Conservation (phyloP, 805 yeast genomes). For the Wickerhamiella bombiphila region DNA sequence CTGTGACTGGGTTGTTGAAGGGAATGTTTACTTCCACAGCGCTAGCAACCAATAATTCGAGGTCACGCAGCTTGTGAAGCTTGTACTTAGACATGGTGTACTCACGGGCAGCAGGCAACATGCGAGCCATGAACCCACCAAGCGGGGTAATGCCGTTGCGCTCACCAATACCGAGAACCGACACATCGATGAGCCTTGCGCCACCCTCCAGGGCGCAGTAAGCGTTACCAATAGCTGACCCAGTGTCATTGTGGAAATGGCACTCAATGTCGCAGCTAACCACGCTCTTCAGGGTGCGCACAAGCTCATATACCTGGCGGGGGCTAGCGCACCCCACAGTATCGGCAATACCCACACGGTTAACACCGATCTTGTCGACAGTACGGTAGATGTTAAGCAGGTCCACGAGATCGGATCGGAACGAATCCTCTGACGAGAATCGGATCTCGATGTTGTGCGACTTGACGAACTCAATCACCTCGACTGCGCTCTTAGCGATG, state of each 20-base stretch:
- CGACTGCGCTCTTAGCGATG: slow-evolving; percentile 89
- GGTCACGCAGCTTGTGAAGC: slow-evolving; percentile 86
- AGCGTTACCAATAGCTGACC: slow-evolving; percentile 97
- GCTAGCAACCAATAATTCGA: slow-evolving; percentile 91
- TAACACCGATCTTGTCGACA: slow-evolving; percentile 93
- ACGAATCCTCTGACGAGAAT: slow-evolving; percentile 93
- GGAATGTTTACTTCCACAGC: slow-evolving; percentile 96
- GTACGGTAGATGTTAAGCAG: slow-evolving; percentile 89
- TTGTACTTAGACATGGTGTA: slow-evolving; percentile 90
- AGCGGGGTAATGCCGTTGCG: slow-evolving; percentile 96
- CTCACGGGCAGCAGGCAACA: slow-evolving; percentile 97
- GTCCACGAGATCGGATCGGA: slow-evolving; percentile 93
- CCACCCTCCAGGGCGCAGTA: slow-evolving; percentile 98
- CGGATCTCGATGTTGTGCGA: slow-evolving; percentile 93
- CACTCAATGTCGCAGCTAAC: slow-evolving; percentile 96
- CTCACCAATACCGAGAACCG: slow-evolving; percentile 96
- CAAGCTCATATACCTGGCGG: slow-evolving; percentile 93
- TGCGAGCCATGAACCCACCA: slow-evolving; percentile 97
- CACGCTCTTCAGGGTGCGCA: slow-evolving; percentile 81
- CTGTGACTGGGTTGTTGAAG: slow-evolving; percentile 96
- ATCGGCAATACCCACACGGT: slow-evolving; percentile 98
- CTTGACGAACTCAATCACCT: slow-evolving; percentile 94
- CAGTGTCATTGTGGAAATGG: slow-evolving; percentile 98
- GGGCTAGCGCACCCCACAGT: slow-evolving; percentile 99
- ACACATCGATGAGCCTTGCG: slow-evolving; percentile 85